Base-by-base conservation (phyloP, 23 red algal species). In the Gracilaria vermiculophylla region DNA sequence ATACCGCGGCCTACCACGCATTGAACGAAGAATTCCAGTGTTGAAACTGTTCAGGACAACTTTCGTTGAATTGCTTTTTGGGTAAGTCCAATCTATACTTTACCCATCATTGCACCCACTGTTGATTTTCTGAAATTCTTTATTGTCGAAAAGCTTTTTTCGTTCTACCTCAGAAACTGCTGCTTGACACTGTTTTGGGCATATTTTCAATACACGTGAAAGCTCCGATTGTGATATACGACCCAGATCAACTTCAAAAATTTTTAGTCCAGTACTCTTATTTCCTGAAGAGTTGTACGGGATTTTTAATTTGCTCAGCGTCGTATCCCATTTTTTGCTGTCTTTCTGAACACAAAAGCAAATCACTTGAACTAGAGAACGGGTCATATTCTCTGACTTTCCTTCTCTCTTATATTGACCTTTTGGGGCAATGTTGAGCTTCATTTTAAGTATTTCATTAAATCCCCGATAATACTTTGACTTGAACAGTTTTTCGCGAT, bases 391-490 rank as follows among this genome's bases (percentile, higher is more conserved):
- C 25, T 87, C 24, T 0, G 66, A 76, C 44, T 87, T 34, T 19
- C 48, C 40, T 61, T 87, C 66, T 14, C 67, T 87, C 50, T 87
- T 25, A 32, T 48, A 49, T 35, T 87, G 64, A 6, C 36, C 62
- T 16, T 53, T 53, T 33, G 81, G 3, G 0, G 83, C 47, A 66
- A 87, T 75, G 29, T 47, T 87, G 1, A 87, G 45, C 19, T 62
- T 51, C 21, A 87, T 50, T 32, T 58, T 76, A 0, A 64, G 20
- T 32, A 75, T 73, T 39, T 33, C 37, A 6, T 31, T 76, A n/a
- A 87, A 41, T 11, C 16, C 20, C 67, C 76, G 76, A 25, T 39
- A 87, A 41, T 87, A 87, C 10, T 87, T 10, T 41, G 83, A 56
- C 20, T 39, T 57, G 28, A 87, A 87, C 34, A 50, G 21, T 35